These are phyloP conservation scores for Chenopodium formosanum DNA, from an alignment of 148 eudicot genomes.

Conservation along the genomic window DNA sequence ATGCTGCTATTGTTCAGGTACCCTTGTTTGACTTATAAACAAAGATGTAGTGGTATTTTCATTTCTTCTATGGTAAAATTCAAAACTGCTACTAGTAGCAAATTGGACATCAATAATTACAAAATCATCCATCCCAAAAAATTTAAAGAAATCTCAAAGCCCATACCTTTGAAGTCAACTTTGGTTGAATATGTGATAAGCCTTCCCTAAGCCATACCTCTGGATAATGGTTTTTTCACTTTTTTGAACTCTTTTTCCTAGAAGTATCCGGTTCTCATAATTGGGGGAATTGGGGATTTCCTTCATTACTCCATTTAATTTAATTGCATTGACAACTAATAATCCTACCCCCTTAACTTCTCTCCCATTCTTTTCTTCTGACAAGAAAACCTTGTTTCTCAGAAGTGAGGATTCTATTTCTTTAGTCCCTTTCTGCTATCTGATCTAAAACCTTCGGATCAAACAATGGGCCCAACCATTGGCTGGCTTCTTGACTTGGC, in stretches of 20 bases:
- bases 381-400: background rate
- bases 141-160: background rate
- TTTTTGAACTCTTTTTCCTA: background rate
- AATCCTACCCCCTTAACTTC: too few species aligned
- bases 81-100: too few species aligned
- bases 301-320: too few species aligned
- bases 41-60: too few species aligned
- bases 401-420: background rate
- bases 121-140: background rate
- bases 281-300: background rate
- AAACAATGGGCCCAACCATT: background rate
- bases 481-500: background rate
- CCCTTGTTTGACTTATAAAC: too few species aligned
- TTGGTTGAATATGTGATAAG: background rate
- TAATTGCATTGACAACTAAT: too few species aligned
- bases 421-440: background rate
- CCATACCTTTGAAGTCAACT: background rate
- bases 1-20: too few species aligned
- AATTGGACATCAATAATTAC: background rate
- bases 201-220: background rate
- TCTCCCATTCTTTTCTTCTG: too few species aligned
- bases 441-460: background rate
- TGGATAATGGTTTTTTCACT: background rate
- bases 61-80: too few species aligned
- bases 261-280: background rate